Base-by-base conservation (phyloP, 2,329 filamentous ascomycete species). In the Scortechinia acanthostroma region DNA sequence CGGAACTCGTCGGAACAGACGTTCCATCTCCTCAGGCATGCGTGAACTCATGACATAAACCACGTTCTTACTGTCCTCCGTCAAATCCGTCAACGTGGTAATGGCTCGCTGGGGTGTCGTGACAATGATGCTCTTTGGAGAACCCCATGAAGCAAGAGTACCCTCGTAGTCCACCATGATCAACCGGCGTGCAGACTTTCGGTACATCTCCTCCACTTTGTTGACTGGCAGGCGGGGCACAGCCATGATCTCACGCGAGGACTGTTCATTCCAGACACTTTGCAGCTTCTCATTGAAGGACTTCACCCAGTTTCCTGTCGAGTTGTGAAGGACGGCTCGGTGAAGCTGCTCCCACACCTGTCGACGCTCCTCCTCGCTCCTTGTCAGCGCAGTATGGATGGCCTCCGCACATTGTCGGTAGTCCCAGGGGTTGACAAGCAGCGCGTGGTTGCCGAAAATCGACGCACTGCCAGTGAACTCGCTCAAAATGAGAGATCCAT, bases 131-230 rank as follows among this genome's bases (percentile, higher is more conserved):
- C 87, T 86, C 48, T 81, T 86, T 46, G 89, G 84, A 0, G 88
- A 86, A 3, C 89, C 89, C 77, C 89, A 93, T 45, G 85, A 88
- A 37, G 93, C 88, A 4, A 97, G 70, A 0, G 91, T 97, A 40
- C 90, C 91, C 62, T 97, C 91, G 57, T 95, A 95, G 58, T 97
- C 91, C 40, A 97, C 73, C 51, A 97, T 83, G 62, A 97, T 93
- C 2, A 97, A 72, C 15, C 91, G 82, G 17, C 79, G 77, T 35
- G 78, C 62, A 0, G 86, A 77, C 5, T 69, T 60, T 48, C 74
- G 69, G 61, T 96, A 97, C 49, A 79, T 73, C 42, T 78, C 68
- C 2, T 73, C 66, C 1, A 96, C 69, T 1, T 71, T 66, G 37
- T 70, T 76, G 19, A 91, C 66, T 2, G 87, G 91, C 2, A 97